A percentile compares a stretch with the other conserved stretches of the same genome.
These are phyloP conservation scores for Fusarium foetens DNA, from an alignment of 2,329 filamentous ascomycete genomes.

Conservation along the genomic window DNA sequence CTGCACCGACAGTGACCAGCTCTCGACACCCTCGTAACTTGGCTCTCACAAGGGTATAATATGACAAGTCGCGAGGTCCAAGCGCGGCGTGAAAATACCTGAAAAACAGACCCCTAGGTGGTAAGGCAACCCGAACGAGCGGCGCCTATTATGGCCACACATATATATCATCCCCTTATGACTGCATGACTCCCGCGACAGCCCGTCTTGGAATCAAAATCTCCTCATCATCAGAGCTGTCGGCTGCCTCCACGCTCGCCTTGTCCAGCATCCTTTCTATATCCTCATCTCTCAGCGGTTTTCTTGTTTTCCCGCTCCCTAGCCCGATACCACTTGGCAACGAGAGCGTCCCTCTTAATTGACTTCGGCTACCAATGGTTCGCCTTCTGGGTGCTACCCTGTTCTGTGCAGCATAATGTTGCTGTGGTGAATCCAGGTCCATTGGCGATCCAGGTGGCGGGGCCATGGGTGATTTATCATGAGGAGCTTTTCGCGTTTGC, in stretches of 20 bases:
- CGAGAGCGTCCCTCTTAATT: slow-evolving; percentile 56
- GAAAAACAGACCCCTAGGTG: neutral
- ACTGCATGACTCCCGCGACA: slow-evolving; percentile 46
- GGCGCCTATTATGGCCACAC: neutral
- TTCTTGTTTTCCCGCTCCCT: slow-evolving; percentile 51
- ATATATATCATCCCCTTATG: slow-evolving; percentile 16
- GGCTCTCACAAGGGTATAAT: neutral
- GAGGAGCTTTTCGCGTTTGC: slow-evolving; percentile 58
- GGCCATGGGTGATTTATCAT: slow-evolving; percentile 58
- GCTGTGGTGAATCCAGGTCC: slow-evolving; percentile 56
- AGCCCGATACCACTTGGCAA: slow-evolving; percentile 60
- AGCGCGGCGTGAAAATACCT: neutral
- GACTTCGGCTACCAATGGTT: slow-evolving; percentile 53
- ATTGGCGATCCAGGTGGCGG: slow-evolving; percentile 56
- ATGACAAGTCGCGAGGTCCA: neutral
- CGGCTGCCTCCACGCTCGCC: slow-evolving; percentile 59
- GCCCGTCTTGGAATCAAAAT: slow-evolving; percentile 58
- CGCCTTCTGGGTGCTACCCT: slow-evolving; percentile 56
- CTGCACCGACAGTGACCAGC: neutral
- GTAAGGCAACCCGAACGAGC: neutral
- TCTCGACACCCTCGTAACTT: neutral
- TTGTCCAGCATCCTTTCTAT: slow-evolving; percentile 69
- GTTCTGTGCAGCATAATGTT: slow-evolving; percentile 41
- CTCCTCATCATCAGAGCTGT: slow-evolving; percentile 68
- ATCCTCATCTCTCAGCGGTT: slow-evolving; percentile 62